Percentiles rank a stretch among this genome's conserved stretches.
Evolutionary conservation across 2,329 filamentous ascomycete species (phyloP).

Genomic region (Aspergillus ochraceus): DNA sequence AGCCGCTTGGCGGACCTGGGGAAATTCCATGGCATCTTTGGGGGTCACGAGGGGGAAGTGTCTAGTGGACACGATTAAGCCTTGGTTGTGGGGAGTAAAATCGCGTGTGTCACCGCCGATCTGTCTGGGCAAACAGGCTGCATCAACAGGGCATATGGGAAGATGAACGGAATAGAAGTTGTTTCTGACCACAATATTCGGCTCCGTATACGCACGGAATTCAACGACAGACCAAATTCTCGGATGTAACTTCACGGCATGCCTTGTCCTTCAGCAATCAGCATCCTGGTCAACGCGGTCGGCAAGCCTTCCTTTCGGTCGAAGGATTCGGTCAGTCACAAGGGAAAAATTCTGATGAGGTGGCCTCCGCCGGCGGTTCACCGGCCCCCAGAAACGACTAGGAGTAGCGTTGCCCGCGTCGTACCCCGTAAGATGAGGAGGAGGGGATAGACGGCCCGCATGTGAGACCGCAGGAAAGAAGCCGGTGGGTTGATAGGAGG

Average conservation of each 20-base stretch:
- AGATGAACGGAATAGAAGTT: not conserved
- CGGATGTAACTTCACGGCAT: not conserved
- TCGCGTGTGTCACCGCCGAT: not conserved
- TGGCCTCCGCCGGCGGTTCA: not conserved
- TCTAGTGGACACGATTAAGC: not conserved
- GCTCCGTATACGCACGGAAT: not conserved
- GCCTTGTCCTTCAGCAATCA: not conserved
- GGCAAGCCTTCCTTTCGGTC: not conserved
- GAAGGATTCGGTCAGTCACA: not conserved
- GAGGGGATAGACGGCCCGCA: not conserved
- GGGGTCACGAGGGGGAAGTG: not conserved
- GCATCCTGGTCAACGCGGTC: not conserved
- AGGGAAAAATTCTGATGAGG: not conserved
- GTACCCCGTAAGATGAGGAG: not conserved
- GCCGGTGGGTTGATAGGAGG: slow-evolving; percentile 2
- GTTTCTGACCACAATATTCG: not conserved
- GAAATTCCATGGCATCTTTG: slow-evolving; percentile 1
- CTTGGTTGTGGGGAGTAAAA: not conserved
- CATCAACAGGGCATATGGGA: not conserved
- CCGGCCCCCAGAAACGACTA: not conserved
- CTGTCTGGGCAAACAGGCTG: not conserved
- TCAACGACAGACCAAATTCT: not conserved
- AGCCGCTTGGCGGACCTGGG: slow-evolving; percentile 3
- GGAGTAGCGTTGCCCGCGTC: not conserved
- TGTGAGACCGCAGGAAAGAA: not conserved